Conservation (phyloP, 2,329 filamentous ascomycete genomes). For the Neodidymelliopsis sp. region DNA sequence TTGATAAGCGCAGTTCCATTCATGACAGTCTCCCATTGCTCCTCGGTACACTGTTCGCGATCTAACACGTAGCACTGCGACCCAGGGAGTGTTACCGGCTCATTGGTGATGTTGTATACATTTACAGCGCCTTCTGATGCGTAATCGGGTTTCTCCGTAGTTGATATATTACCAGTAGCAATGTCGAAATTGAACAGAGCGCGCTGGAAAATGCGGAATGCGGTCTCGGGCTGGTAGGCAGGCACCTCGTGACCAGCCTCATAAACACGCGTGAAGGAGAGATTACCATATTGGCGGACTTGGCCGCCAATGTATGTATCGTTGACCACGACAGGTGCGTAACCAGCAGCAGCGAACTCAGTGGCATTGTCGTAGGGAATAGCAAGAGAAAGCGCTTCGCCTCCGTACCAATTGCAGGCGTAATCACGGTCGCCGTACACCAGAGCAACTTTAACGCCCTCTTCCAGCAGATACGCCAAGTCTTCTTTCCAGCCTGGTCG, state of each 20-base stretch:
- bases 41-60: conserved; percentile 36
- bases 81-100: conserved; percentile 50
- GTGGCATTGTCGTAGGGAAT: conserved; percentile 61
- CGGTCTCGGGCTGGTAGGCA: conserved; percentile 57
- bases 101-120: conserved; percentile 56
- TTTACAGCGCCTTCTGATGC: conserved; percentile 44
- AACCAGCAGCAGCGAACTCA: conserved; percentile 71
- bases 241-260: conserved; percentile 62
- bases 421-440: conserved; percentile 50
- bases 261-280: conserved; percentile 61
- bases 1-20: conserved; percentile 40
- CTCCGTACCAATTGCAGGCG: conserved; percentile 72
- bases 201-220: conserved; percentile 62
- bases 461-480: conserved; percentile 62
- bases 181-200: conserved; percentile 61
- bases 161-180: conserved; percentile 60
- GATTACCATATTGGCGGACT: conserved; percentile 78
- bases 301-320: conserved; percentile 72
- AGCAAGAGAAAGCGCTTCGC: conserved; percentile 71
- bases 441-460: conserved; percentile 43
- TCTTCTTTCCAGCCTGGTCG: conserved; percentile 58
- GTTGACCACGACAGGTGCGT: conserved; percentile 75
- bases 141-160: conserved; percentile 50
- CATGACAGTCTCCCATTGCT: conserved; percentile 44
- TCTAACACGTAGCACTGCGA: conserved; percentile 47